Evolutionary conservation across 352 stramenopile species (phyloP), one percentile per base, ranked within the genome.

Genomic region (Globisporangium cystogenes): DNA sequence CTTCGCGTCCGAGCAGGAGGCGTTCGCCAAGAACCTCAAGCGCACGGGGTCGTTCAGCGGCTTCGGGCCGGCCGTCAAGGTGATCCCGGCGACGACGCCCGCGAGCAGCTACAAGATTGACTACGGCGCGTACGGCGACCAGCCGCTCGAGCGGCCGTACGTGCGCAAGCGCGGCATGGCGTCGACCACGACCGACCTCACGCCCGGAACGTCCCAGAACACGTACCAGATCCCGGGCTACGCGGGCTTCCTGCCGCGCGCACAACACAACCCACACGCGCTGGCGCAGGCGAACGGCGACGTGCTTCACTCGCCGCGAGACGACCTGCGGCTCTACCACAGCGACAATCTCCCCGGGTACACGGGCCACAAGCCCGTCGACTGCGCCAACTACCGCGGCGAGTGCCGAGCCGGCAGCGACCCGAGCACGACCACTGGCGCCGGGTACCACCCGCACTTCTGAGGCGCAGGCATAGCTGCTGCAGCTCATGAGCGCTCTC

Each of bases 181-280:
- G 14, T 86, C 80, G 3, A 92, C 82, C 8, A 90, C 82, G 7
- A 62, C 68, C 10, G 86, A 95, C 43, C 42, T 95, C 33, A 82
- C 86, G 23, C 60, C 66, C 0, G 86, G 81, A 18, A 91, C 83
- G 31, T 73, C 68, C 10, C 74, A 83, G 33, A 71, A 82, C 37
- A 94, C 85, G 8, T 85, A 83, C 64, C 86, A 95, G 43, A 84
- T 93, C 18, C 83, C 83, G 15, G 83, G 83, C 15, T 94, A 95
- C 50, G 60, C 51, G 15, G 83, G 83, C 24, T 91, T 92, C 59
- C 55, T 95, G 21, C 77, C 83, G 2, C 61, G 57, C 1, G 72
- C 73, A 23, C 69, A 61, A 4, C 76, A 86, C 56, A 93, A 84
- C 33, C 70, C 74, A 10, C 56, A 80, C 36, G 85, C 77, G 1